A percentile compares a stretch with the other conserved stretches of the same genome.
phyloP scores from a whole-genome alignment of 768 basidiomycete genomes.

The Paxillus rubicundulus region DNA sequence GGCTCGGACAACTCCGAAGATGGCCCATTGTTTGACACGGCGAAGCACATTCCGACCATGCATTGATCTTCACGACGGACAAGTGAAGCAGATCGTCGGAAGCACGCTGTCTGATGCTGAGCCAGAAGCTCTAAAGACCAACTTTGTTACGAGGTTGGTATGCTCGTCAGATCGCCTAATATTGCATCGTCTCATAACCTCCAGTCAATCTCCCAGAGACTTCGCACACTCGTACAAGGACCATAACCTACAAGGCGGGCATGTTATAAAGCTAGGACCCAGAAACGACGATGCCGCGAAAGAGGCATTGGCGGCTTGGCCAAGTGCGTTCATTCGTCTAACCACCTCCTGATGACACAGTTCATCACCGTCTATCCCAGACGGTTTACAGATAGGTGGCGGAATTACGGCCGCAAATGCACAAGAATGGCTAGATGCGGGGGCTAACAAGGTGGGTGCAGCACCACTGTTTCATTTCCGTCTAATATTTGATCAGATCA shows the following conservation, averaged over 20 bases:
- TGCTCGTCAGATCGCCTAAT: constrained; percentile 25
- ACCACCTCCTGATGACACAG: neutral
- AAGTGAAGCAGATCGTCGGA: constrained; percentile 98
- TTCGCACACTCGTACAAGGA: constrained; percentile 78
- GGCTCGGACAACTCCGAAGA: constrained; percentile 7
- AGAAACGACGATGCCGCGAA: constrained; percentile 87
- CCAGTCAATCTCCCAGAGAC: constrained; percentile 71
- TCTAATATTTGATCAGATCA: constrained; percentile 57
- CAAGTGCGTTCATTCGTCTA: constrained; percentile 43
- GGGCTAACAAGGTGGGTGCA: constrained; percentile 78
- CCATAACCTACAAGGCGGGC: constrained; percentile 75
- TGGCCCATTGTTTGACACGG: constrained; percentile 22
- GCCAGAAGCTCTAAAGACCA: constrained; percentile 68
- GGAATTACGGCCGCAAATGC: constrained; percentile 86
- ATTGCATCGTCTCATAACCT: neutral
- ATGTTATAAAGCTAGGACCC: constrained; percentile 94
- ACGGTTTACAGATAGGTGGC: constrained; percentile 87
- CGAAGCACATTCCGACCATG: constrained; percentile 79
- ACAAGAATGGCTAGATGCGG: constrained; percentile 76
- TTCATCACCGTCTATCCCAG: constrained; percentile 35
- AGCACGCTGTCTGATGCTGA: constrained; percentile 78
- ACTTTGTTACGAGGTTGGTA: constrained; percentile 82
- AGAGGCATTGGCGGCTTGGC: constrained; percentile 83
- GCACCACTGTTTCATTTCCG: neutral
- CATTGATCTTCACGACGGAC: constrained; percentile 93